phyloP scores from a whole-genome alignment of 305 asterid genomes.

The Fraxinus latifolia region DNA sequence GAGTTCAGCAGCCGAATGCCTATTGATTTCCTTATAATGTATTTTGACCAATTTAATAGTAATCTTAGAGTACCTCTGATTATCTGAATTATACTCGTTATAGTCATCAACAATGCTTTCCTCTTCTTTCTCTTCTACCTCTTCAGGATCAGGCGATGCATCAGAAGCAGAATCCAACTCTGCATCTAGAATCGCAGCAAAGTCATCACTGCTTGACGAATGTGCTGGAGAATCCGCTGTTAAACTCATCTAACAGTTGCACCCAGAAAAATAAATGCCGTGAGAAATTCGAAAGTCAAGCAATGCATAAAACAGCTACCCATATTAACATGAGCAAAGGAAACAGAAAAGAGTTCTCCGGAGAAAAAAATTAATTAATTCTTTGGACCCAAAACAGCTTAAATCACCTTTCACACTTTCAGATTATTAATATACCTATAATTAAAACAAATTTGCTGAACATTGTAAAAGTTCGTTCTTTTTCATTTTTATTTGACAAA shows the following conservation, averaged over 20 bases:
- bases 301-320: neutral
- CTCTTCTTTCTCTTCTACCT: slow-evolving; percentile 29
- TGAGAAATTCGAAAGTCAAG: neutral
- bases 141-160: slow-evolving; percentile 41
- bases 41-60: neutral
- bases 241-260: slow-evolving; percentile 59
- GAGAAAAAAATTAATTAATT: neutral
- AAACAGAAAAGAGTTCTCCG: neutral
- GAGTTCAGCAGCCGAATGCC: slow-evolving; percentile 2
- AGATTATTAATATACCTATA: neutral
- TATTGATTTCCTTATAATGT: neutral
- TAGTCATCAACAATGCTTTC: slow-evolving; percentile 22
- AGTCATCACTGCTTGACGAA: slow-evolving; percentile 80
- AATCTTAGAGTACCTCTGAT: slow-evolving; percentile 34
- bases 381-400: neutral
- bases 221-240: slow-evolving; percentile 57
- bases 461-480: neutral
- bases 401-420: neutral
- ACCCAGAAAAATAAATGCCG: neutral
- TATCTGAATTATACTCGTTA: slow-evolving; percentile 21
- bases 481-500: neutral
- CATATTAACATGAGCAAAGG: neutral
- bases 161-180: slow-evolving; percentile 63
- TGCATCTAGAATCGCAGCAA: slow-evolving; percentile 58
- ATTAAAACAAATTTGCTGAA: neutral